Base-by-base conservation (phyloP, 257 asterid species). In the Nicotiana sylvestris region DNA sequence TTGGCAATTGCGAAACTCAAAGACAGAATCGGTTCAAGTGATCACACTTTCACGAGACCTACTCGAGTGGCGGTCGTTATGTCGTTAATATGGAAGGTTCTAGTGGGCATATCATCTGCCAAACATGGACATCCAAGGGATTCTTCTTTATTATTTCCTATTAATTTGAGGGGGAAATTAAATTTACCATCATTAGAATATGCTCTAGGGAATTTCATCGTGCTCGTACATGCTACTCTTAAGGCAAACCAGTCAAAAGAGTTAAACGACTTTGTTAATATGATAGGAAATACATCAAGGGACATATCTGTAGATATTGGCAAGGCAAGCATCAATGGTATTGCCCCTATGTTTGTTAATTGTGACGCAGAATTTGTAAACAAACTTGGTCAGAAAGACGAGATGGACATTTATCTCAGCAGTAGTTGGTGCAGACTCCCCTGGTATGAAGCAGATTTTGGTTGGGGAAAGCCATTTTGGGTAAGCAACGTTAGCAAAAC, bases 381-480 rank as follows among this genome's bases (percentile, higher is more conserved):
- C 21, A 43, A 51, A 18, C 46, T 53, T 11, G 11, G 5, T 21
- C 81, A 16, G 8, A 3, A 30, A 9, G 70, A 15, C 1, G 51
- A 8, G 2, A 35, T 61, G 33, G 84, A 82, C 29, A 64, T 21
- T 9, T 68, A 49, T 55, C 0, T 70, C 1, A 11, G 67, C 49
- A 46, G 81, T 4, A 83, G 86, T 37, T 66, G 78, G 86, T 83
- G 86, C 17, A 66, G 25, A 57, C 70, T 83, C 3, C 74, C 81
- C 8, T 6, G 53, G 9, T 66, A 74, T 6, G 39, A 83, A 70
- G 85, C 67, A n/a, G 84, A 83, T 62, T 83, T 86, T 76, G 88
- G 83, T 5, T 78, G 86, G 89, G 87, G 89, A 74, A 84, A 82
- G 30, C 87, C 89, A 43, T 39, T 11, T 1, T 86, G 89, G 89